Percentiles rank a stretch among this genome's conserved stretches.
Evolutionary conservation across 2,329 filamentous ascomycete species (phyloP).

Genomic region (Sphaerulina populicola): DNA sequence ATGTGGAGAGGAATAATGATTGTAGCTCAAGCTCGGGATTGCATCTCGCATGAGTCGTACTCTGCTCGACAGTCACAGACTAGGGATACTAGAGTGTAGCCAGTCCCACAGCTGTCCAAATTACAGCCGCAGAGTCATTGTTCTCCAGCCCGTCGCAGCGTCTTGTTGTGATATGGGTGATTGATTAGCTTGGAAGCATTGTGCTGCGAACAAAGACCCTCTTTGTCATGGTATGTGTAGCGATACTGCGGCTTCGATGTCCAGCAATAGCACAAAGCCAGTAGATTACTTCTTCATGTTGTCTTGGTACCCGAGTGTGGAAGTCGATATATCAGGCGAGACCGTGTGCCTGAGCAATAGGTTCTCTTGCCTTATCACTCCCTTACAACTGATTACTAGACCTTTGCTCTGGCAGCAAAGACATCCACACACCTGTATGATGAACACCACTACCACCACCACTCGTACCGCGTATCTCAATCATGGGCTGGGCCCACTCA

Average conservation of each 20-base stretch:
- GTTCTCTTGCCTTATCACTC: too few relatives aligned
- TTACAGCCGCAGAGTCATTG: too few relatives aligned
- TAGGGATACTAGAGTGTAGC: too few relatives aligned
- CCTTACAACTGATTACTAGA: background rate
- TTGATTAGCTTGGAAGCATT: background rate
- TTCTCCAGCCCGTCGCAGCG: too few relatives aligned
- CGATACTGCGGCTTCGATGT: background rate
- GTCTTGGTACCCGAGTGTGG: background rate
- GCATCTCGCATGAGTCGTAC: background rate
- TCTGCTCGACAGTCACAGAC: background rate
- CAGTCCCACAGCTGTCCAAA: too few relatives aligned
- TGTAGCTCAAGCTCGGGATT: background rate
- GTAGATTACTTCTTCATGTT: background rate
- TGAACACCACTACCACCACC: background rate
- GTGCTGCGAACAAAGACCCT: background rate
- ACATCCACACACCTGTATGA: background rate
- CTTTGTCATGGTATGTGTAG: background rate
- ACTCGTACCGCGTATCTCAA: constrained; percentile 5
- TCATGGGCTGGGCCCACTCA: constrained; percentile 8
- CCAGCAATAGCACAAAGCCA: background rate
- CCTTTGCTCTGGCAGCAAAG: constrained; percentile 8
- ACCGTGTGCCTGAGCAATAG: too few relatives aligned
- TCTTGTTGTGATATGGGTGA: too few relatives aligned
- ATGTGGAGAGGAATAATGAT: background rate
- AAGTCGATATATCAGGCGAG: background rate